These are phyloP conservation scores for Coemansia sp. DNA, from an alignment of 192 early-diverging fungal species.

Conservation along the genomic window DNA sequence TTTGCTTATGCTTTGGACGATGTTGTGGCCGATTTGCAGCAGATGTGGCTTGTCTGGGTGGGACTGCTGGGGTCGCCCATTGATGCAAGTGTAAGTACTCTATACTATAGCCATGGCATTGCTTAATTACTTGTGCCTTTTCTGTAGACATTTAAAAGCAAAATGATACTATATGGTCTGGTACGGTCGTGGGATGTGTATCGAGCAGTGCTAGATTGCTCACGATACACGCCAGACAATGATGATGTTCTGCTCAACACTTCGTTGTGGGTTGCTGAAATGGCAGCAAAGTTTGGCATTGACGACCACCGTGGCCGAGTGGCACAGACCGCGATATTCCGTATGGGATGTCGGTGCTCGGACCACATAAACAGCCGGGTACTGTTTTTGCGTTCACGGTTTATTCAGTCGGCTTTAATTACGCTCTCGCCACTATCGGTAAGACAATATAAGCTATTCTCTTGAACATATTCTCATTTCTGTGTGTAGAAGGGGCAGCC, in stretches of 20 bases:
- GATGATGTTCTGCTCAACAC: slow-evolving; percentile 44
- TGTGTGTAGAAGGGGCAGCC: slow-evolving; percentile 22
- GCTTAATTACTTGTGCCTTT: not conserved
- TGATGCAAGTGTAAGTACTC: slow-evolving; percentile 16
- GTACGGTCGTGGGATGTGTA: slow-evolving; percentile 40
- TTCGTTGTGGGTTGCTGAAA: slow-evolving; percentile 36
- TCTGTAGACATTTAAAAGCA: slow-evolving; percentile 18
- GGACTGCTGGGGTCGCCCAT: slow-evolving; percentile 34
- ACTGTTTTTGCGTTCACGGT: slow-evolving; percentile 38
- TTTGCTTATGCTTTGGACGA: slow-evolving; percentile 21
- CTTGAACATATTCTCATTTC: not conserved
- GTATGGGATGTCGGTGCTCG: slow-evolving; percentile 40
- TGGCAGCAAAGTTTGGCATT: slow-evolving; percentile 30
- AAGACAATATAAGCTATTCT: slow-evolving; percentile 1
- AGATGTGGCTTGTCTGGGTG: slow-evolving; percentile 41
- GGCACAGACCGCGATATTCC: slow-evolving; percentile 39
- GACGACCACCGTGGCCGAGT: slow-evolving; percentile 29
- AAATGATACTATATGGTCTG: slow-evolving; percentile 36
- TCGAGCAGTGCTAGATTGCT: slow-evolving; percentile 45
- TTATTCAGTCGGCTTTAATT: slow-evolving; percentile 39
- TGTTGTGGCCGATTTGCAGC: slow-evolving; percentile 13
- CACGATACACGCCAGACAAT: slow-evolving; percentile 37
- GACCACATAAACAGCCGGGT: slow-evolving; percentile 32
- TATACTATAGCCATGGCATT: not conserved
- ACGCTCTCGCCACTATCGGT: slow-evolving; percentile 34